These are phyloP conservation scores for Tardiomyces blankii DNA, from an alignment of 1,139 yeast species.

Conservation along the genomic window DNA sequence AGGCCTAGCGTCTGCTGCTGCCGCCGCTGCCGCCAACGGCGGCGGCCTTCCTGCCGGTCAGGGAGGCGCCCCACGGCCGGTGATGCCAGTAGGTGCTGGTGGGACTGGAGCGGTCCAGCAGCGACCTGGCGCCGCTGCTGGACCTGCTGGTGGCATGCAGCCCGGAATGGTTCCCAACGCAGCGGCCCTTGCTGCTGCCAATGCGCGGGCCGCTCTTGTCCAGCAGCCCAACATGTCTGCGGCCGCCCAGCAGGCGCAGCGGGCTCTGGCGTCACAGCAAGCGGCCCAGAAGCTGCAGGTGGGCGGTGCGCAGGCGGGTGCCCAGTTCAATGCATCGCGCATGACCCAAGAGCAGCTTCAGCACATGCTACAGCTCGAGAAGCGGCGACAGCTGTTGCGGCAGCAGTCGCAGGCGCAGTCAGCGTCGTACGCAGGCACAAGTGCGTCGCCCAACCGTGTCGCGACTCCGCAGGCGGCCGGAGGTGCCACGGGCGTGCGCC, in stretches of 20 bases:
- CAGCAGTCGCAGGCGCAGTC: conserved; percentile 10
- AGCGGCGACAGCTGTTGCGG: conserved; percentile 10
- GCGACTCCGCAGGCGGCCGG: conserved; percentile 1
- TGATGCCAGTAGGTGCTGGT: background rate
- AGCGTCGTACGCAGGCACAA: conserved; percentile 2
- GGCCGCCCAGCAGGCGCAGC: background rate
- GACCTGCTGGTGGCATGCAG: too few relatives aligned
- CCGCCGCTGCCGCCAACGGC: conserved; percentile 3
- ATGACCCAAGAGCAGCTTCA: conserved; percentile 6
- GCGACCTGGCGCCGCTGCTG: too few relatives aligned
- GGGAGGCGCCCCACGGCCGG: background rate
- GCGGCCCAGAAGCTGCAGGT: too few relatives aligned
- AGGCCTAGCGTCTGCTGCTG: conserved; percentile 1
- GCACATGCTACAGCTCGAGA: conserved; percentile 7
- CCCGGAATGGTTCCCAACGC: conserved; percentile 21
- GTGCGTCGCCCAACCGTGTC: conserved; percentile 2
- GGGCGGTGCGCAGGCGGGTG: conserved; percentile 4
- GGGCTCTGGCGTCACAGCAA: too few relatives aligned
- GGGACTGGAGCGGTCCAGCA: background rate
- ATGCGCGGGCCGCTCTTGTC: background rate
- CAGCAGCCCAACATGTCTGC: background rate
- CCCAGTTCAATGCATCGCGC: conserved; percentile 4
- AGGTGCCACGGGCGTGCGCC: too few relatives aligned
- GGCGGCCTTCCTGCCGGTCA: conserved; percentile 3
- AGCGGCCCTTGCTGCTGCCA: conserved; percentile 16